Evolutionary conservation across 202 grass and related monocot species (phyloP), one percentile per base, ranked within the genome.

Genomic region (Panicum virgatum): DNA sequence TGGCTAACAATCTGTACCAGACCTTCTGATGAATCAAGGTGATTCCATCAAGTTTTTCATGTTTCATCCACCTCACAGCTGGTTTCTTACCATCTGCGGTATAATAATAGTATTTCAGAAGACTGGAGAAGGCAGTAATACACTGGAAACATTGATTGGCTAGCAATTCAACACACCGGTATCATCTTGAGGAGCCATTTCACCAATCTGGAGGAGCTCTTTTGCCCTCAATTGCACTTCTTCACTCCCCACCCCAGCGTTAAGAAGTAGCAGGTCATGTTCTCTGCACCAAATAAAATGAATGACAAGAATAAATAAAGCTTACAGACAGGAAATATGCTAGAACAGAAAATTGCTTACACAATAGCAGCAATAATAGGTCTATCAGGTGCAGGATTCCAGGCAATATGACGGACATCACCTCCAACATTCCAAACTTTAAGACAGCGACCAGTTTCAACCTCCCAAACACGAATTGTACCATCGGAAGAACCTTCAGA

Each of bases 11-110:
- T 48, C 5, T 68, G 40, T 54, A 84, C 10, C 46, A 66, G 67
- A 98, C 96, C 93, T 92, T 99, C 40, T 90, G 86, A 87, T 99
- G 96, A 70, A 88, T 86, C 80, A 99, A 83, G 71, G 76, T 88
- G 66, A 96, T 92, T 64, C 88, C 89, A 54, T 94, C 90, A 82
- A 90, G 82, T 63, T 86, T 89, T 26, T 99, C 91, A 69, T 96
- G 81, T 85, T 80, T 90, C 80, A 90, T 56, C 96, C 96, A 99
- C 73, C 72, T 92, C 52, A 96, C 92, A 90, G 83, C 83, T 74
- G 89, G 78, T 88, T 86, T 85, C 68, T 78, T 93, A 89, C 81
- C 89, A 82, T 86, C 92, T 99, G 72, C 65, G 66, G 60, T 18
- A 91, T 73, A 72, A 80, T 70, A 72, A 46, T 27, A 84, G 29